phyloP scores from a whole-genome alignment of 805 yeast genomes.

The Wickerhamomyces sydowiorum region DNA sequence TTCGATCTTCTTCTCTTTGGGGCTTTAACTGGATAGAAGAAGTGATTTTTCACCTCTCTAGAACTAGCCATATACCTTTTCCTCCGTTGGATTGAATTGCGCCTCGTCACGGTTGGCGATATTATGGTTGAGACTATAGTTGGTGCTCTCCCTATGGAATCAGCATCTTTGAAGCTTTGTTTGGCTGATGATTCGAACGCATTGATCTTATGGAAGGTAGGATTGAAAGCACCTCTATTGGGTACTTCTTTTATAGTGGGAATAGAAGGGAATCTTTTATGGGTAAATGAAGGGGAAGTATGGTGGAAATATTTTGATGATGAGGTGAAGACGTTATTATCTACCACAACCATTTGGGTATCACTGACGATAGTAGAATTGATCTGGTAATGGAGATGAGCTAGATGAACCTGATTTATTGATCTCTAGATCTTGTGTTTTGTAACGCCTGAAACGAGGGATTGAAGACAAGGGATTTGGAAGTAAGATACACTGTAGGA shows the following conservation, averaged over 20 bases:
- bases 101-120: conserved; percentile 11
- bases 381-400: too few species aligned
- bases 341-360: neutral
- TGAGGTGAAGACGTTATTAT: neutral
- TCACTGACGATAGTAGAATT: too few species aligned
- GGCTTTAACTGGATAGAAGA: conserved; percentile 20
- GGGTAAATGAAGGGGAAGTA: neutral
- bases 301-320: neutral
- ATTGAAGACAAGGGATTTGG: too few species aligned
- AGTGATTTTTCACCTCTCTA: conserved; percentile 13
- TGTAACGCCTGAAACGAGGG: too few species aligned
- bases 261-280: neutral
- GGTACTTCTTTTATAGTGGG: neutral
- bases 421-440: too few species aligned
- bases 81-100: conserved; percentile 9
- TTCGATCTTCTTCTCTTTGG: conserved; percentile 17
- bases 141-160: conserved; percentile 12
- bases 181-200: neutral
- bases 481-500: too few species aligned
- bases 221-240: conserved; percentile 1
- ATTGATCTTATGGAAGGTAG: neutral
- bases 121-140: conserved; percentile 13
- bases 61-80: conserved; percentile 18
- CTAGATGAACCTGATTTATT: too few species aligned
- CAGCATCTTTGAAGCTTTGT: neutral